These are phyloP conservation scores for Galerina sulciceps DNA, from an alignment of 768 basidiomycete genomes.

Conservation along the genomic window DNA sequence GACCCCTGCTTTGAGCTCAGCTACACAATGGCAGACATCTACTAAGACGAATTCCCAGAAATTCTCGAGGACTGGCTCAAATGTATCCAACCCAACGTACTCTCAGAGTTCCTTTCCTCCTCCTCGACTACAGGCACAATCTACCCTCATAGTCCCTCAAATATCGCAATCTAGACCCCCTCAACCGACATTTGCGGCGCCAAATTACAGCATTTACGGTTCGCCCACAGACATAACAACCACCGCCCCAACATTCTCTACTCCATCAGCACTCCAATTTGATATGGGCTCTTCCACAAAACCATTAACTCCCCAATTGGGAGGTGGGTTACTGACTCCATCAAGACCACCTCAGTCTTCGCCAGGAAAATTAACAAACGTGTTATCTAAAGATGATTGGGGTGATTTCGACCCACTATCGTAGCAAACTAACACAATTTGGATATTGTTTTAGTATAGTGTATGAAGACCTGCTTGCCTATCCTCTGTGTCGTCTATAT, in stretches of 20 bases:
- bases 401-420: slow-evolving; percentile 83
- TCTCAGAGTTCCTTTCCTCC: slow-evolving; percentile 19
- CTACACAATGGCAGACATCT: slow-evolving; percentile 3
- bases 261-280: slow-evolving; percentile 21
- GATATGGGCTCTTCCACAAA: slow-evolving; percentile 20
- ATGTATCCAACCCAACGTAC: slow-evolving; percentile 13
- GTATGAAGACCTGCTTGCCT: neutral
- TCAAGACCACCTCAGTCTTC: slow-evolving; percentile 62
- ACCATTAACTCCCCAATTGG: slow-evolving; percentile 20
- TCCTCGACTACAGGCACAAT: slow-evolving; percentile 9
- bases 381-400: slow-evolving; percentile 70
- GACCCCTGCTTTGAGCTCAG: slow-evolving; percentile 14
- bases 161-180: slow-evolving; percentile 22
- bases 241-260: slow-evolving; percentile 13
- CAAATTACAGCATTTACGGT: slow-evolving; percentile 64
- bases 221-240: slow-evolving; percentile 20
- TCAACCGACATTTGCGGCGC: slow-evolving; percentile 27
- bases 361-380: slow-evolving; percentile 44
- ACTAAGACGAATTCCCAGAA: slow-evolving; percentile 8
- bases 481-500: slow-evolving; percentile 2
- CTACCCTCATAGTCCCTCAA: slow-evolving; percentile 8
- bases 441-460: neutral
- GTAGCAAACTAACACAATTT: slow-evolving; percentile 26
- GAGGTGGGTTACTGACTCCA: slow-evolving; percentile 60
- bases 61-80: slow-evolving; percentile 9